A percentile compares a stretch with the other conserved stretches of the same genome.
phyloP scores from a whole-genome alignment of 2,329 filamentous ascomycete genomes.

The Epicoccum sorghinum region DNA sequence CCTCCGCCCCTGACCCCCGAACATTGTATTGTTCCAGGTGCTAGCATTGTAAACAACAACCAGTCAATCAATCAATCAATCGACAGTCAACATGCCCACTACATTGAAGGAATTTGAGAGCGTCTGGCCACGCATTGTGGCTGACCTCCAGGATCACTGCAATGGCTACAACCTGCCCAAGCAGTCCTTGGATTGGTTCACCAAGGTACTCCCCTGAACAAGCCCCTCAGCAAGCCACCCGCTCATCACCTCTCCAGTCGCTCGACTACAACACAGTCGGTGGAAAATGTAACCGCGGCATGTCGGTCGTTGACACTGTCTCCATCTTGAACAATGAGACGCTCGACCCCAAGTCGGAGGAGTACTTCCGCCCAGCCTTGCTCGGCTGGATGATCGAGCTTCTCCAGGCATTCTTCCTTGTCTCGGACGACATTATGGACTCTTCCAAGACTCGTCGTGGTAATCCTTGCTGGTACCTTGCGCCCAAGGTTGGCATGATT shows the following conservation, averaged over 20 bases:
- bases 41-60: not conserved
- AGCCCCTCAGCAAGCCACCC: slow-evolving; percentile 9
- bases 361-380: slow-evolving; percentile 87
- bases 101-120: slow-evolving; percentile 87
- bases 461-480: slow-evolving; percentile 94
- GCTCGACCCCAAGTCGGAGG: slow-evolving; percentile 69
- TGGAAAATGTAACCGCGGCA: slow-evolving; percentile 98
- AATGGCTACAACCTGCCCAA: slow-evolving; percentile 82
- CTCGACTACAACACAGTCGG: slow-evolving; percentile 87
- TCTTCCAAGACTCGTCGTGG: slow-evolving; percentile 91
- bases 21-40: too few relatives aligned
- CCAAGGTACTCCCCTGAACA: slow-evolving; percentile 62
- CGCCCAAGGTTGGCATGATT: slow-evolving; percentile 87
- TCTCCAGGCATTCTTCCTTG: slow-evolving; percentile 97
- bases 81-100: slow-evolving; percentile 63
- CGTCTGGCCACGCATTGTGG: slow-evolving; percentile 84
- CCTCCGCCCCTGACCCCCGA: slow-evolving; percentile 16
- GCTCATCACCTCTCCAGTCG: slow-evolving; percentile 59
- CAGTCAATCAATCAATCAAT: not conserved
- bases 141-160: slow-evolving; percentile 80
- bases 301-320: slow-evolving; percentile 93
- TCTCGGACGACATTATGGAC: slow-evolving; percentile 99
- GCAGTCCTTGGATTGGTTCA: slow-evolving; percentile 84
- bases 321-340: slow-evolving; percentile 76
- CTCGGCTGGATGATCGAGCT: slow-evolving; percentile 98